A percentile compares a stretch with the other conserved stretches of the same genome.
Conservation (phyloP, 2,329 filamentous ascomycete genomes). For the Cercospora sp. region DNA sequence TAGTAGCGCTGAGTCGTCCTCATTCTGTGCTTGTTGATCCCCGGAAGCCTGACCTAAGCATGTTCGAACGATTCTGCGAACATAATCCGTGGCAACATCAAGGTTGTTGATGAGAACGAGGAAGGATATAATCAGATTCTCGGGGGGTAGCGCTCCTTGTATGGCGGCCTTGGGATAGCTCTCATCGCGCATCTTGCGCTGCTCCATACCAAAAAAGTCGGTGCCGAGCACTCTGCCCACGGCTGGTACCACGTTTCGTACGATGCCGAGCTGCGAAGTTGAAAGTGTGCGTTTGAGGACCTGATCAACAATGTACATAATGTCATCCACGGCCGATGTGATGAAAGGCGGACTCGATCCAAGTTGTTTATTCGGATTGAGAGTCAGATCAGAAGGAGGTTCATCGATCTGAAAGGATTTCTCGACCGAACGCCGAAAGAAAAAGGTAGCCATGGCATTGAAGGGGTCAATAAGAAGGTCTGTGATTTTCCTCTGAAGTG, state of each 20-base stretch:
- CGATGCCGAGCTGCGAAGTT: constrained; percentile 77
- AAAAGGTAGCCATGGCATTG: constrained; percentile 91
- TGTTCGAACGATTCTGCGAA: constrained; percentile 76
- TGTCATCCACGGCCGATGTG: constrained; percentile 92
- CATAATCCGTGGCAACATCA: constrained; percentile 87
- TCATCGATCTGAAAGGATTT: constrained; percentile 98
- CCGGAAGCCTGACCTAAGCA: constrained; percentile 51
- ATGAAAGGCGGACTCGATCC: constrained; percentile 84
- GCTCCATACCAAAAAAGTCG: constrained; percentile 95
- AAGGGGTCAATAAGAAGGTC: constrained; percentile 76
- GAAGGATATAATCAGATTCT: constrained; percentile 85
- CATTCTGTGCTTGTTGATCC: constrained; percentile 14
- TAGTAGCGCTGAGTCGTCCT: constrained; percentile 30
- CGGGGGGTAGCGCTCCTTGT: constrained; percentile 79
- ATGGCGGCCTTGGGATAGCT: constrained; percentile 79
- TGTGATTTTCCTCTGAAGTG: constrained; percentile 74
- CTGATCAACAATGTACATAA: constrained; percentile 98
- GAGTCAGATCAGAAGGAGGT: constrained; percentile 72
- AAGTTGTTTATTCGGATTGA: constrained; percentile 71
- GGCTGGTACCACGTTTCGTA: constrained; percentile 74
- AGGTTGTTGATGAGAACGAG: constrained; percentile 94
- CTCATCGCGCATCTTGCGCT: constrained; percentile 96
- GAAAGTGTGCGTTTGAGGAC: constrained; percentile 83
- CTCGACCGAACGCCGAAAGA: constrained; percentile 92
- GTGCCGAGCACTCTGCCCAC: constrained; percentile 77